Evolutionary conservation across 495 filamentous ascomycete species (phyloP), one percentile per base, ranked within the genome.

Genomic region (Podospora sp.): DNA sequence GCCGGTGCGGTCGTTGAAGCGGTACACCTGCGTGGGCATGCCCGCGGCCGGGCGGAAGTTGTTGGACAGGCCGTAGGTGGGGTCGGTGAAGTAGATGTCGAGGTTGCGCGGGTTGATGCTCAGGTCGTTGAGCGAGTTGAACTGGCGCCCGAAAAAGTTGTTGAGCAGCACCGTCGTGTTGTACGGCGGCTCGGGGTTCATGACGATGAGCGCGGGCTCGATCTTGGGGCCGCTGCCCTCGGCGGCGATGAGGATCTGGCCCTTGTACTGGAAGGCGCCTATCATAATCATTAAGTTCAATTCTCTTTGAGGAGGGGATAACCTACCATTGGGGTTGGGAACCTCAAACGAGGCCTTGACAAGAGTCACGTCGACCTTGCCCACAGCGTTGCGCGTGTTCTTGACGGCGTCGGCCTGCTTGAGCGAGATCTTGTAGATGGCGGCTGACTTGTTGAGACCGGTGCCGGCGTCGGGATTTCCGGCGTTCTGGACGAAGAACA

Each of bases 21-120:
- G 78, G 71, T 87, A 89, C 6, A 89, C 86, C 66, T 88, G 87
- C 35, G 75, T 81, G 14, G 80, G 85, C 2, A 90, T 66, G 0
- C 78, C 77, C 0, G 85, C 86, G 0, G 63, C 61, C 0, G 82
- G 84, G 16, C 87, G 79, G 75, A 86, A 88, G 6, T 85, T 69
- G 82, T 66, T 89, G 84, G 36, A 86, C 78, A 78, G 79, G 9
- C 87, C 87, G 66, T 89, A 90, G n/a, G 78, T 80, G 0, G 86
- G 85, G 71, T 90, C 87, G 0, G 87, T 90, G 65, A 89, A 89
- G 79, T 88, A 90, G 33, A 90, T 76, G 18, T 83, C 80, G 6
- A 83, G 82, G 69, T 86, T 88, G 11, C 65, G 69, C 1, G 79
- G 79, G 66, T 82, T 74, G 60, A 89, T 78, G 6, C 81, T 78